Base-by-base conservation (phyloP, 192 early-diverging fungal genomes). In the Backusella mclennaniae region DNA sequence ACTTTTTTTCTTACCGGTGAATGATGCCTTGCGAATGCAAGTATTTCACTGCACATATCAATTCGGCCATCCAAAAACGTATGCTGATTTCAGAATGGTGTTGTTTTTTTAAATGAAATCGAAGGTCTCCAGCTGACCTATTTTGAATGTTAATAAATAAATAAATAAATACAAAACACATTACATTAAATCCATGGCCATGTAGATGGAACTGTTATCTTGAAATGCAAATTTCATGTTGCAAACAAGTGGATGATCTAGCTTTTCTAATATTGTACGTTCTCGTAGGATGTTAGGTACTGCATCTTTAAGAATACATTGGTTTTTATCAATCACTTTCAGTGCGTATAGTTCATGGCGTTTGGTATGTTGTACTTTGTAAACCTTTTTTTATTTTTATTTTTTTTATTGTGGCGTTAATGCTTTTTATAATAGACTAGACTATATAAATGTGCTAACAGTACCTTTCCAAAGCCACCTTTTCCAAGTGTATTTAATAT, bases 381-480 rank as follows among this genome's bases (percentile, higher is more conserved):
- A 91, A 68, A 96, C 95, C 93, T 39, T 76, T 66, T 38, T 26
- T 36, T 35, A 35, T 49, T 70, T 44, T 26, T 71, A 1, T 35
- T 17, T 6, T 15, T 26, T 5, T 21, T 39, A 14, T 1, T 66
- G 17, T 70, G 11, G 6, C 29, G 26, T 39, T 73, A 53, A 52
- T 44, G 42, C 42, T n/a, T 49, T 42, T 19, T 49, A 49, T 49
- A 49, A 17, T 15, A 15, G 12, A 15, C n/a, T 26, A 15, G 14
- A 4, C n/a, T 26, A 59, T 29, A 59, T 59, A 59, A 59, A 42
- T 35, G 31, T 21, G 14, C 23, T 72, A 9, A 29, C 23, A 73
- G 72, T 85, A 95, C 94, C 89, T 96, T 96, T 52, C 95, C 95
- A 81, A 96, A 96, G 4, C 95, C 92, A 31, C 95, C 95, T 77